Conservation (phyloP, 768 basidiomycete genomes). For the Hericium rajendrae region DNA sequence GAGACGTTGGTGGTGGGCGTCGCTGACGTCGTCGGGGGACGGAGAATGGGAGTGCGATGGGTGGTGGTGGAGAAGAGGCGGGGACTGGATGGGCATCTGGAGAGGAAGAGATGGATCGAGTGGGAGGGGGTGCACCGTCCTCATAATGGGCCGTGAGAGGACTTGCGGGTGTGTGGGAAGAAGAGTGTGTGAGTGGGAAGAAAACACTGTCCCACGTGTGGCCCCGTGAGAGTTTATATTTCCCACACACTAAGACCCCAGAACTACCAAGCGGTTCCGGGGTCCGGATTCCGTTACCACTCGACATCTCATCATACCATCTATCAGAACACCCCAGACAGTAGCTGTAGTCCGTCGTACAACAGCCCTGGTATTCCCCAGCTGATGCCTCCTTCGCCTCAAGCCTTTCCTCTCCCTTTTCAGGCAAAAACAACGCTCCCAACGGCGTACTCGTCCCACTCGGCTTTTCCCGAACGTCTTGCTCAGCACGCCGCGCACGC, state of each 20-base stretch:
- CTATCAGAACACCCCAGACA: neutral
- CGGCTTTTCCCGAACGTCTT: slow-evolving; percentile 4
- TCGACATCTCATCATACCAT: slow-evolving; percentile 1
- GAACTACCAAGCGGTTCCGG: slow-evolving; percentile 11
- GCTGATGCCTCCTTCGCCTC: slow-evolving; percentile 13
- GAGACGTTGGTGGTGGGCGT: slow-evolving; percentile 2
- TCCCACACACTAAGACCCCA: slow-evolving; percentile 16
- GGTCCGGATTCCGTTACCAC: slow-evolving; percentile 15
- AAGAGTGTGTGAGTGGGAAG: slow-evolving; percentile 37
- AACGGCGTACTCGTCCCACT: neutral
- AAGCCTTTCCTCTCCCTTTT: neutral
- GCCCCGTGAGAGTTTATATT: slow-evolving; percentile 20
- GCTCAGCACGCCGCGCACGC: slow-evolving; percentile 5
- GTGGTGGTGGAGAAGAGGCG: slow-evolving; percentile 9
- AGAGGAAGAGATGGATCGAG: slow-evolving; percentile 24
- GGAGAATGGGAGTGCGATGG: slow-evolving; percentile 13
- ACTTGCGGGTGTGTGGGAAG: slow-evolving; percentile 34
- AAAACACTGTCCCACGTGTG: slow-evolving; percentile 25
- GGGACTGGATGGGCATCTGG: slow-evolving; percentile 10
- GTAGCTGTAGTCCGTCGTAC: neutral
- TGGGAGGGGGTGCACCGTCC: slow-evolving; percentile 40
- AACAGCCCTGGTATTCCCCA: slow-evolving; percentile 10
- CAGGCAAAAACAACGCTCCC: slow-evolving; percentile 11
- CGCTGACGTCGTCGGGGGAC: slow-evolving; percentile 1
- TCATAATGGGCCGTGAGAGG: slow-evolving; percentile 32